A percentile compares a stretch with the other conserved stretches of the same genome.
These are phyloP conservation scores for Ceratocystis variospora DNA, from an alignment of 2,329 filamentous ascomycete genomes.

Conservation along the genomic window DNA sequence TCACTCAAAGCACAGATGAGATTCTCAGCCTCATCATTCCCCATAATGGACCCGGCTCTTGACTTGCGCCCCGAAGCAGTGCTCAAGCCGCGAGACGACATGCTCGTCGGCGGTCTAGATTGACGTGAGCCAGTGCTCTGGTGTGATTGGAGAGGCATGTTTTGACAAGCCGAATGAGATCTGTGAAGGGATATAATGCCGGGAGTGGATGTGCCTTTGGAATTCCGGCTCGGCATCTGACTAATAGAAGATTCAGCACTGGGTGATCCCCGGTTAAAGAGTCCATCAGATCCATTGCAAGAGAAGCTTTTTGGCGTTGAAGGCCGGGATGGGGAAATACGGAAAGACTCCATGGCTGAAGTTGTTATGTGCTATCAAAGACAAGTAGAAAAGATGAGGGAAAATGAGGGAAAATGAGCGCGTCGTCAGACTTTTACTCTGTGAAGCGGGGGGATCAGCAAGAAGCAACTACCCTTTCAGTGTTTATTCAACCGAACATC, in stretches of 20 bases:
- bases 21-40: conserved; percentile 45
- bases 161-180: not conserved
- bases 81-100: conserved; percentile 24
- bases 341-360: conserved; percentile 2
- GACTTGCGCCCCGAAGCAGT: conserved; percentile 35
- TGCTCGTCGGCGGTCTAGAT: conserved; percentile 16
- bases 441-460: not conserved
- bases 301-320: not conserved
- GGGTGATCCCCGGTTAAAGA: conserved; percentile 1
- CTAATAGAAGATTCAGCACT: conserved; percentile 17
- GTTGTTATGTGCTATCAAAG: not conserved
- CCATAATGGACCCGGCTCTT: conserved; percentile 28
- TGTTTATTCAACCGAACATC: not conserved
- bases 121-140: conserved; percentile 7
- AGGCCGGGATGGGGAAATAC: conserved; percentile 7
- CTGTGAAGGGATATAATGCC: not conserved
- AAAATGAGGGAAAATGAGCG: not conserved
- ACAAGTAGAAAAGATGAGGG: not conserved
- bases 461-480: not conserved
- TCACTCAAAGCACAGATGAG: conserved; percentile 83
- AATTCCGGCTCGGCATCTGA: conserved; percentile 14
- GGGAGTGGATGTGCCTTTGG: conserved; percentile 11
- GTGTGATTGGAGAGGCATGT: not conserved
- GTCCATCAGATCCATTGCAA: not conserved
- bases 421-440: not conserved